phyloP scores from a whole-genome alignment of 148 eudicot genomes.

The Rhododendron simsii region DNA sequence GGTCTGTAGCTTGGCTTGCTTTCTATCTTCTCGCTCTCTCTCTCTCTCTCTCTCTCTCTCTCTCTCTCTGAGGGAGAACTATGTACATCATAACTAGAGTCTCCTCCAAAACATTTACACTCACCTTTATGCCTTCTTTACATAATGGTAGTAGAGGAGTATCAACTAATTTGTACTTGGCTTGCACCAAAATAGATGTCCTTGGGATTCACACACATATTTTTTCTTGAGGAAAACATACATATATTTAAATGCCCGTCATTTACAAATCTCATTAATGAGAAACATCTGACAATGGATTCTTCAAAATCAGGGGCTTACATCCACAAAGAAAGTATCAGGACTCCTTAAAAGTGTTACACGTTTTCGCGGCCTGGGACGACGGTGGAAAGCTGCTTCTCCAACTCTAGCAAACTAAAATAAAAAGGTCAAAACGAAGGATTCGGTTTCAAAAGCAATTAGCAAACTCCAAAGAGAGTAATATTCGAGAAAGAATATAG shows the following conservation, averaged over 20 bases:
- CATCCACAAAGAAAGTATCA: background rate
- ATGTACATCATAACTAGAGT: background rate
- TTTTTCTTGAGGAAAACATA: too few relatives aligned
- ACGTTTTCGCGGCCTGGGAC: slow-evolving; percentile 28
- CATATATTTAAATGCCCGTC: background rate
- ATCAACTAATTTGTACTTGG: background rate
- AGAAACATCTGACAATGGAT: background rate
- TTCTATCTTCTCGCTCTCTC: background rate
- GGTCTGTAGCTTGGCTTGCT: background rate
- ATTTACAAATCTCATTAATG: background rate
- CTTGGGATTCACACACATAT: background rate
- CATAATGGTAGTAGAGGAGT: background rate
- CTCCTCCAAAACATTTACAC: background rate
- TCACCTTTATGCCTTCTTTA: too few relatives aligned
- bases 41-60: background rate
- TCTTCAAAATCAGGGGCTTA: background rate
- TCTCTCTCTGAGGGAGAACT: background rate
- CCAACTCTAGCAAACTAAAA: slow-evolving; percentile 66
- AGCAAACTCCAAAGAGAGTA: background rate
- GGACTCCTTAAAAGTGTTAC: slow-evolving; percentile 3
- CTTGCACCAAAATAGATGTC: background rate
- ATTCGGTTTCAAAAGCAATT: background rate
- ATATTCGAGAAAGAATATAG: background rate
- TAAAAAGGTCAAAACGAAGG: background rate
- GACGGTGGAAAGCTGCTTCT: slow-evolving; percentile 57